Base-by-base conservation (phyloP, 371 early-diverging fungal species). In the Mortierella sp. region DNA sequence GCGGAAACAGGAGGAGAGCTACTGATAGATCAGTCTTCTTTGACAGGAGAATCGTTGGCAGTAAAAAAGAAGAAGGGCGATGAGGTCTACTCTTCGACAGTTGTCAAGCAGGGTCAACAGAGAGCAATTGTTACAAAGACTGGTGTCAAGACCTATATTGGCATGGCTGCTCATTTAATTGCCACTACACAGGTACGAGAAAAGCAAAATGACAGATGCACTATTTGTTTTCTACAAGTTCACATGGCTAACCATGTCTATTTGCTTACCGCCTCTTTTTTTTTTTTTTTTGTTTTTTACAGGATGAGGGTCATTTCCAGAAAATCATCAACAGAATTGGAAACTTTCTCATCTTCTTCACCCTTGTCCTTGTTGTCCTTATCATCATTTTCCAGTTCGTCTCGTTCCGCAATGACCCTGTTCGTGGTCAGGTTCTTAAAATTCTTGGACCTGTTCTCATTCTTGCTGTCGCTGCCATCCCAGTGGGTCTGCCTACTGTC, bases 41-140 rank as follows among this genome's bases (percentile, higher is more conserved):
- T 98, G 29, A 98, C 98, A 15, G 99, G 94, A 51, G 99, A 98
- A 85, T 95, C 96, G 8, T 83, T 97, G 42, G 92, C 96, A 2
- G 93, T 92, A 17, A 43, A 82, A 54, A 96, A 96, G 86, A 87
- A 86, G 68, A 93, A 92, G 68, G 94, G 93, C 32, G 86, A 87
- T 57, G 93, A 93, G 19, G 93, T 95, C 15, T 97, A 92, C 84
- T 95, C 96, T 22, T 95, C 95, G 15, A 93, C 96, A 9, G 89
- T 94, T 42, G 91, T 95, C 68, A 95, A 95, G 84, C 95, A 95
- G 78, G 97, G 97, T 4, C 95, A 95, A 72, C 94, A 94, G 88
- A 83, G 93, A 60, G 96, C 92, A 35, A 91, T 96, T 34, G 97
- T 97, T 56, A 91, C 91, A 29, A 94, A 95, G 82, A 97, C 97